phyloP scores from a whole-genome alignment of 345 rosid genomes.

The Aegle marmelos region DNA sequence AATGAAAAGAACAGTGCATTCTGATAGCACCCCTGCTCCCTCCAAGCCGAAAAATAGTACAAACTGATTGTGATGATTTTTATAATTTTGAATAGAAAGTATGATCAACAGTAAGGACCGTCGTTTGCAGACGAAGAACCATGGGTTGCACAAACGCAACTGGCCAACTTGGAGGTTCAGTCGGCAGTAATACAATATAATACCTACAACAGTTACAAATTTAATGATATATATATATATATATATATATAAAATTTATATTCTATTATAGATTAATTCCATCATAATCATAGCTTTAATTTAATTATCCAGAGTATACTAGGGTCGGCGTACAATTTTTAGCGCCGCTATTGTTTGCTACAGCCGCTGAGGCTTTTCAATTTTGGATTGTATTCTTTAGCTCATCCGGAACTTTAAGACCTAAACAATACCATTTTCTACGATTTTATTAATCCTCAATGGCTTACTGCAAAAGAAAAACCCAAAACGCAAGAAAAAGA shows the following conservation, averaged over 20 bases:
- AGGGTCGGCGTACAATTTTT: no score
- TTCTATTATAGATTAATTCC: no score
- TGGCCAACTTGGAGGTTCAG: neutral
- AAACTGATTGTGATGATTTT: neutral
- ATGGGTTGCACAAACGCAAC: neutral
- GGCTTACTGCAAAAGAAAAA: neutral
- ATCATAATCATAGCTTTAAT: no score
- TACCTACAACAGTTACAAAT: neutral
- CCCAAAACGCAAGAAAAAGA: no score
- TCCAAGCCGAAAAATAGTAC: no score
- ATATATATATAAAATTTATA: no score
- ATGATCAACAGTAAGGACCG: neutral
- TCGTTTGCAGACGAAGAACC: neutral
- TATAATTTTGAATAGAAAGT: no score
- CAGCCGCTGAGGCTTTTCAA: neutral
- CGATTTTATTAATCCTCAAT: neutral
- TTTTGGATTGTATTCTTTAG: neutral
- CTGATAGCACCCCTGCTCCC: neutral
- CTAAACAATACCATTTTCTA: neutral
- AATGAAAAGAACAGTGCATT: neutral
- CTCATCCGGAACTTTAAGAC: neutral
- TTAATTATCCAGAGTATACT: neutral
- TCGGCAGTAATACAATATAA: neutral
- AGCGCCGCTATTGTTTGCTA: no score
- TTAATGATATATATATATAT: neutral